Evolutionary conservation across 495 filamentous ascomycete genomes (phyloP).

Genomic region (Xeromyces bisporus): DNA sequence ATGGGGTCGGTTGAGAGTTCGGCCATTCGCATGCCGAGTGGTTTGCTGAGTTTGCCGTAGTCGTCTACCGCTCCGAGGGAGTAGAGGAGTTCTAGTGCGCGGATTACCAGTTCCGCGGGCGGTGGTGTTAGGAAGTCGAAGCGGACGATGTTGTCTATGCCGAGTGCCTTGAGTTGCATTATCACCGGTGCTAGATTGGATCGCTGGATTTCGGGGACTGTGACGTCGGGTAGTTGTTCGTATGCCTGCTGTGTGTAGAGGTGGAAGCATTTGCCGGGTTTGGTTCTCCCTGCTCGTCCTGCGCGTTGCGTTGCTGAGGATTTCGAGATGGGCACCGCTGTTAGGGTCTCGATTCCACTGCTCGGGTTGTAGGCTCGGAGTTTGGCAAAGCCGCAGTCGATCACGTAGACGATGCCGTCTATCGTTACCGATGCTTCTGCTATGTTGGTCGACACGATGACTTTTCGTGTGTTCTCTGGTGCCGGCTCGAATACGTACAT

Average conservation of each 20-base stretch:
- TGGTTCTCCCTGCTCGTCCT: constrained; percentile 81
- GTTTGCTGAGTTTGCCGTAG: constrained; percentile 81
- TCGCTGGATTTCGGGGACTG: constrained; percentile 80
- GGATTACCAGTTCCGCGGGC: constrained; percentile 71
- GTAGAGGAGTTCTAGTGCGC: constrained; percentile 78
- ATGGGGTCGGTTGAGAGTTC: constrained; percentile 91
- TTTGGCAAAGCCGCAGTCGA: constrained; percentile 89
- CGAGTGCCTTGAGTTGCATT: constrained; percentile 87
- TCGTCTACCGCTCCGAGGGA: constrained; percentile 78
- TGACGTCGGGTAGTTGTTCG: constrained; percentile 51
- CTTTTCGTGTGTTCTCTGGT: constrained; percentile 72
- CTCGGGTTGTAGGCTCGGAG: constrained; percentile 71
- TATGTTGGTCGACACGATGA: constrained; percentile 91
- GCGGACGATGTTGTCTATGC: constrained; percentile 85
- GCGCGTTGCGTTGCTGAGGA: constrained; percentile 86
- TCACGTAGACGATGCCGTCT: constrained; percentile 79
- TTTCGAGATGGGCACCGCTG: constrained; percentile 75
- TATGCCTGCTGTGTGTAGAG: constrained; percentile 74
- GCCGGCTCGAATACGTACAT: constrained; percentile 83
- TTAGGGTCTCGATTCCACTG: constrained; percentile 82
- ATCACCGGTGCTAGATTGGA: constrained; percentile 83
- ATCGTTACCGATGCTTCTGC: constrained; percentile 93
- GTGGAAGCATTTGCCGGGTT: constrained; percentile 85
- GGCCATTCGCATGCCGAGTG: constrained; percentile 79
- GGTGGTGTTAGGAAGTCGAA: constrained; percentile 85